These are phyloP conservation scores for Cladosporium halotolerans DNA, from an alignment of 2,329 filamentous ascomycete genomes.

Conservation along the genomic window DNA sequence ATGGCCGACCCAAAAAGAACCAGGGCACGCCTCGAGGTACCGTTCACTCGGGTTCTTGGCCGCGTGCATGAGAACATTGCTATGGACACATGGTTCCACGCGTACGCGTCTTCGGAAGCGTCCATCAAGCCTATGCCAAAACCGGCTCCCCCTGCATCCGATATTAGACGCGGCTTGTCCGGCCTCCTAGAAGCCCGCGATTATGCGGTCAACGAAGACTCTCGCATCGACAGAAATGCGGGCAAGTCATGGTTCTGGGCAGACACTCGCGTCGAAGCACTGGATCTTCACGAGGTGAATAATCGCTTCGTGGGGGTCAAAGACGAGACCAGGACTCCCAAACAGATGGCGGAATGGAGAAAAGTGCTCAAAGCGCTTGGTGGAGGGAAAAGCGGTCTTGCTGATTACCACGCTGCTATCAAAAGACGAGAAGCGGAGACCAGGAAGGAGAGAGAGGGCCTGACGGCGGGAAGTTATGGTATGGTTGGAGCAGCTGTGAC, in stretches of 20 bases:
- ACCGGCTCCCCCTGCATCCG: neutral
- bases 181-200: constrained; percentile 42
- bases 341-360: constrained; percentile 21
- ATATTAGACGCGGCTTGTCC: constrained; percentile 34
- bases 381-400: constrained; percentile 21
- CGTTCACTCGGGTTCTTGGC: constrained; percentile 48
- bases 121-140: neutral
- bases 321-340: constrained; percentile 9
- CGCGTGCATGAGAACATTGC: constrained; percentile 49
- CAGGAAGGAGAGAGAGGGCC: constrained; percentile 14
- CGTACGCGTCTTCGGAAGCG: constrained; percentile 7
- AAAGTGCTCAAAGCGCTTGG: constrained; percentile 24
- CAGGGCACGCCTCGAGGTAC: constrained; percentile 37
- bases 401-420: constrained; percentile 22
- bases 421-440: constrained; percentile 15
- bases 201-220: constrained; percentile 42
- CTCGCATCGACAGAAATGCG: constrained; percentile 36
- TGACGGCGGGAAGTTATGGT: constrained; percentile 1
- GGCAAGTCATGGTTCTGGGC: constrained; percentile 52
- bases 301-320: constrained; percentile 42
- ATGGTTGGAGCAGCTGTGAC: constrained; percentile 10
- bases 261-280: constrained; percentile 49
- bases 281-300: constrained; percentile 51
- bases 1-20: constrained; percentile 37
- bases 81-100: constrained; percentile 40